Conservation (phyloP, 2,329 filamentous ascomycete species). For the Colletotrichum kahawae region DNA sequence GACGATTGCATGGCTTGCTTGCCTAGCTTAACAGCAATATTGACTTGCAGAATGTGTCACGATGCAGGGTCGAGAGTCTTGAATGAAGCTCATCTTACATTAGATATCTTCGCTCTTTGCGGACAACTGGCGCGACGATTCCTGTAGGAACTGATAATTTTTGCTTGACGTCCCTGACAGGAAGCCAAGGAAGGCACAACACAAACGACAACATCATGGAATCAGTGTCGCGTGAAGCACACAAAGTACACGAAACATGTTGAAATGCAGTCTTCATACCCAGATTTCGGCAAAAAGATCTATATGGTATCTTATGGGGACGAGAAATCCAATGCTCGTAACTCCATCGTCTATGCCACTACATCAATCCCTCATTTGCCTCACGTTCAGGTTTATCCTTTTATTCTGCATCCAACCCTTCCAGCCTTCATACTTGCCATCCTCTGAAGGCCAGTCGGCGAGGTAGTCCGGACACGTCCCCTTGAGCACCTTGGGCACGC, state of each 20-base stretch:
- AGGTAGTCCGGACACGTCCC: constrained; percentile 80
- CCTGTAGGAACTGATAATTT: not conserved
- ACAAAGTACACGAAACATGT: not conserved
- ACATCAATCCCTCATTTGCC: constrained; percentile 75
- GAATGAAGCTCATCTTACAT: not conserved
- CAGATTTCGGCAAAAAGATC: not conserved
- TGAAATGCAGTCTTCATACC: not conserved
- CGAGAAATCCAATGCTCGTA: not conserved
- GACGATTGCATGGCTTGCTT: not conserved
- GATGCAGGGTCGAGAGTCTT: not conserved
- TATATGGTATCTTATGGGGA: not conserved
- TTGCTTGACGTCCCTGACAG: not conserved
- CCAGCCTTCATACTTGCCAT: constrained; percentile 69
- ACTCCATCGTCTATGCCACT: not conserved
- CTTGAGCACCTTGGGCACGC: constrained; percentile 84
- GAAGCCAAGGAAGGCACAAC: not conserved
- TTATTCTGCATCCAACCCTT: constrained; percentile 88
- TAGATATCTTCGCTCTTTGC: not conserved
- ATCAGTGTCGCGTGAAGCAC: not conserved
- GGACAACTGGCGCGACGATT: not conserved
- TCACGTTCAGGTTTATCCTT: constrained; percentile 88
- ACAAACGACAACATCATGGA: not conserved
- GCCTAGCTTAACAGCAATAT: not conserved
- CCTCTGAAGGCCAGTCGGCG: constrained; percentile 71
- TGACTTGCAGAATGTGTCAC: not conserved